Conservation (phyloP, 2,329 filamentous ascomycete species). For the Metarhizium brunneum region DNA sequence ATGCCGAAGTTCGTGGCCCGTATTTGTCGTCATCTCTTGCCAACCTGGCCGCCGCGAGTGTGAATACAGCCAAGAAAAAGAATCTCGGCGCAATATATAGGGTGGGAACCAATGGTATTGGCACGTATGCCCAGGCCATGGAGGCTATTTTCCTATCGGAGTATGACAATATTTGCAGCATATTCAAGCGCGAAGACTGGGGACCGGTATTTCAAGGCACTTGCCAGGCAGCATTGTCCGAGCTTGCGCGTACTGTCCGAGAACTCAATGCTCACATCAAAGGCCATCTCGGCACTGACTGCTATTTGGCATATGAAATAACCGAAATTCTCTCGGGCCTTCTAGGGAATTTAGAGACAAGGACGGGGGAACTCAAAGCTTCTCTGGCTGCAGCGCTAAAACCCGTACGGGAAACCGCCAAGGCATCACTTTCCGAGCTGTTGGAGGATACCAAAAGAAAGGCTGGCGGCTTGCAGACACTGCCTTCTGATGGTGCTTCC, state of each 20-base stretch:
- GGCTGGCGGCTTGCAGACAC: constrained; percentile 51
- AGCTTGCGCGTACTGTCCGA: constrained; percentile 75
- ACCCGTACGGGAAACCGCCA: constrained; percentile 85
- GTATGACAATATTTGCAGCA: constrained; percentile 79
- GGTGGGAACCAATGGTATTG: constrained; percentile 82
- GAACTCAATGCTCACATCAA: constrained; percentile 90
- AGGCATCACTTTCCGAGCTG: constrained; percentile 72
- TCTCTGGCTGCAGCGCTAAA: constrained; percentile 78
- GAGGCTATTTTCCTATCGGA: constrained; percentile 82
- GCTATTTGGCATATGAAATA: constrained; percentile 90
- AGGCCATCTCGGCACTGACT: constrained; percentile 77
- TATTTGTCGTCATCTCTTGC: constrained; percentile 77
- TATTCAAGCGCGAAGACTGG: constrained; percentile 84
- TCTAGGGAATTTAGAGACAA: constrained; percentile 68
- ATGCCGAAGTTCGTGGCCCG: constrained; percentile 75
- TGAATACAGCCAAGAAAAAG: constrained; percentile 75
- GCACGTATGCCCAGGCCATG: constrained; percentile 78
- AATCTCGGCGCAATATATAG: constrained; percentile 76
- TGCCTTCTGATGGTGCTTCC: constrained; percentile 72
- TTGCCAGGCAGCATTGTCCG: constrained; percentile 66
- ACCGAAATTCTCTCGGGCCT: constrained; percentile 80
- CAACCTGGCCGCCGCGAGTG: constrained; percentile 78
- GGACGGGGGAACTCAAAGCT: constrained; percentile 77
- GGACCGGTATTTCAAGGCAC: constrained; percentile 68
- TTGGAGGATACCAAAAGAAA: constrained; percentile 74